These are phyloP conservation scores for Hymenotorrendiella dingleyae DNA, from an alignment of 2,329 filamentous ascomycete species.

Conservation along the genomic window DNA sequence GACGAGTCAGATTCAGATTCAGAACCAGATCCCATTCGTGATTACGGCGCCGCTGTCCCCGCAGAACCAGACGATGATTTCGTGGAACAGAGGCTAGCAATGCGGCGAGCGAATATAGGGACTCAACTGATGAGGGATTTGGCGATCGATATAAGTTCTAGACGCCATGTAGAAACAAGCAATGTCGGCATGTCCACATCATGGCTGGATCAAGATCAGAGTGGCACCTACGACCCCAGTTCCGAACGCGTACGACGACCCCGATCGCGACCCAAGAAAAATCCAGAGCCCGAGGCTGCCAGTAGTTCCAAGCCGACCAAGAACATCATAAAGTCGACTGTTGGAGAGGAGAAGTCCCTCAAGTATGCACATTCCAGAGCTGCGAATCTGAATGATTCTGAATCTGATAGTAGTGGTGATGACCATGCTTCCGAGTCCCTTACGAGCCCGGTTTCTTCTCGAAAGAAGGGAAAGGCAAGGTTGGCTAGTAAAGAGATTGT, in stretches of 20 bases:
- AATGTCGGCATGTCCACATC: conserved; percentile 7
- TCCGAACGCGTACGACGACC: background rate
- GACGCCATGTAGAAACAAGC: conserved; percentile 1
- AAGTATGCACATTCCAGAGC: conserved; percentile 15
- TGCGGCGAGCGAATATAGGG: too few species aligned
- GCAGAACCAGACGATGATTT: too few species aligned
- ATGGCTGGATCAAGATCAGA: conserved; percentile 24
- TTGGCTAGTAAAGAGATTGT: background rate
- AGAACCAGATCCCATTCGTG: too few species aligned
- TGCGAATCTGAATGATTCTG: background rate
- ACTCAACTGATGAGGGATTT: conserved; percentile 7
- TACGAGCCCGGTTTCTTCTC: conserved; percentile 3
- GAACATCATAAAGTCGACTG: background rate
- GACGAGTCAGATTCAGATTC: too few species aligned
- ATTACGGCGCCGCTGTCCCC: too few species aligned
- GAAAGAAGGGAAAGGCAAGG: conserved; percentile 1
- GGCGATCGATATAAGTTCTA: conserved; percentile 12
- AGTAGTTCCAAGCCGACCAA: background rate
- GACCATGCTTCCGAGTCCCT: conserved; percentile 3
- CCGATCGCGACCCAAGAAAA: conserved; percentile 2
- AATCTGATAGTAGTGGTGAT: conserved; percentile 2
- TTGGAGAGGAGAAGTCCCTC: conserved; percentile 7
- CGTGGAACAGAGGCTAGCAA: too few species aligned
- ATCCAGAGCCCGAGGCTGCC: background rate
- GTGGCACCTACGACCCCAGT: conserved; percentile 26